Evolutionary conservation across 2,329 filamentous ascomycete species (phyloP), one percentile per base, ranked within the genome.

Genomic region (Sporothrix euskadiensis): DNA sequence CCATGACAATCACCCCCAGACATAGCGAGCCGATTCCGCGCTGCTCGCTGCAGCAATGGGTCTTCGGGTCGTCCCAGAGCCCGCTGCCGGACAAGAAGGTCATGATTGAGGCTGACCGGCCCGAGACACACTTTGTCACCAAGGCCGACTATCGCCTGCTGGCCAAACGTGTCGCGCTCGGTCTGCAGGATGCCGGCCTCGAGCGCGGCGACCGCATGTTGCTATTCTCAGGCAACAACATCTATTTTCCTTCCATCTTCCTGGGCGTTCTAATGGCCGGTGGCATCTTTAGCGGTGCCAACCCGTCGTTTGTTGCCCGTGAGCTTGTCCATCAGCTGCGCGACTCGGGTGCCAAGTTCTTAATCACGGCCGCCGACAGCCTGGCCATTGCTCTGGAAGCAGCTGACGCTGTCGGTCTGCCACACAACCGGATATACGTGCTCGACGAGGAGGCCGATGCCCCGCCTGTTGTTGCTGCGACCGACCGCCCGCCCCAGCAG

Each of bases 211-310:
- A 94, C 77, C 88, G 92, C 1, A 88, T 95, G 4, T 83, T 95
- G 65, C 82, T 95, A 26, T 94, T 91, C 81, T 90, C 91, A 0
- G 88, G 89, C 30, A 95, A 94, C 81, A 90, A 87, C 76, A 81
- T 95, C 16, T 93, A 91, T 82, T 93, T 91, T 79, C 91, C 92
- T 0, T 84, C 88, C 0, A 83, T 92, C 0, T 88, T 94, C 71
- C 85, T 94, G 80, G 92, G 92, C 19, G 85, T 92, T 26, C 84
- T 94, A 69, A 94, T 94, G 88, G 91, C 92, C 0, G 92, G 92
- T 4, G 92, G 91, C 1, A 83, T 95, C 71, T 95, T 95, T 82
- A 92, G 90, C 0, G 92, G 92, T 35, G 81, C 81, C 52, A 82
- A 81, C 73, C 81, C 81, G 30, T 75, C 76, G 4, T 81, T 89